Evolutionary conservation across 306 rosid genomes (phyloP), one percentile per base, ranked within the genome.

Genomic region (Abrus precatorius): DNA sequence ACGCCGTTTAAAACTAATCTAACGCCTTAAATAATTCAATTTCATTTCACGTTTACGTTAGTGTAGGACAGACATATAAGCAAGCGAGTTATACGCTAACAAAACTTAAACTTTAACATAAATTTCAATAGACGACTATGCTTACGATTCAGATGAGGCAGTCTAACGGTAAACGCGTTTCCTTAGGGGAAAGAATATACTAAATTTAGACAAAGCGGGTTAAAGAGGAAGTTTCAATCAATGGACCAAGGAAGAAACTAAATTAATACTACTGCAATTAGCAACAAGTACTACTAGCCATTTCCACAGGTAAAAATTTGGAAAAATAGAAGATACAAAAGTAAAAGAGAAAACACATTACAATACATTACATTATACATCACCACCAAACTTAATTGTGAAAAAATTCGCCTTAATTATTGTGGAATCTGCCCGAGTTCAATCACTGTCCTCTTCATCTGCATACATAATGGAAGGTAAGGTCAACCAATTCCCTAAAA

Each of bases 371-470:
- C 82, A 84, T 50, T 69, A 79, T 77, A 83, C 83, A 44, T 49
- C 76, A 56, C 67, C 69, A 56, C 64, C 66, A 52, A 74, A 73
- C 67, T 20, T 62, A 75, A 50, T 32, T 38, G n/a, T 34, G 44
- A 52, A 59, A 43, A 34, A 75, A 61, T 12, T 60, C 45, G 75
- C 69, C 83, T 53, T 32, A 40, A 48, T 41, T 44, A 60, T 53
- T 67, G 34, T 11, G 49, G 73, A 62, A 62, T 79, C 80, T 64
- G 60, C 36, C 55, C 45, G 32, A 53, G 50, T 67, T 82, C 74
- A 91, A 78, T 91, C 95, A 65, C 93, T 89, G 88, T 87, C 95
- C 20, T 90, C 91, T 56, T 84, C 92, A 69, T 87, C 95, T 91
- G 94, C 87, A 69, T 20, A 71, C 30, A 75, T 40, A 63, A 76